Percentiles rank a stretch among this genome's conserved stretches.
These are phyloP conservation scores for Silene noctiflora DNA, from an alignment of 179 eudicot species.

Conservation along the genomic window DNA sequence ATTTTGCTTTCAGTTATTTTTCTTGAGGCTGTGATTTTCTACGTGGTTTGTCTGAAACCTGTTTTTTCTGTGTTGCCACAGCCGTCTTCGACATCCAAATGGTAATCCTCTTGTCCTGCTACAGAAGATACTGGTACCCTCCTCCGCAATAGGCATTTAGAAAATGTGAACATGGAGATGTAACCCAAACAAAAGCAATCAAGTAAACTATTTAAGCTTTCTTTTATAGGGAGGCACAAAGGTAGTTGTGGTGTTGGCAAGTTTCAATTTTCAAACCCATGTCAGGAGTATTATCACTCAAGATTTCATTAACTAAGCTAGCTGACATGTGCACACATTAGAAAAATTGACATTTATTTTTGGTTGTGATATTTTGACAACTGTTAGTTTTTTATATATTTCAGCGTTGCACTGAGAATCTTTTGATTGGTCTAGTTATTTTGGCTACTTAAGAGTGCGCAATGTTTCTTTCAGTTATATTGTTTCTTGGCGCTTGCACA, in stretches of 20 bases:
- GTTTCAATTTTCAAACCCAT: not conserved
- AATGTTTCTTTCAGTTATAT: conserved; percentile 61
- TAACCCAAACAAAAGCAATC: not conserved
- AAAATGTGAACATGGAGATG: not conserved
- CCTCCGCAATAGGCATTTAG: not conserved
- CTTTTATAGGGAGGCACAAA: not conserved
- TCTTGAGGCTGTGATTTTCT: not conserved
- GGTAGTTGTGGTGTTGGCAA: not conserved
- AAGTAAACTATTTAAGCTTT: conserved; percentile 3
- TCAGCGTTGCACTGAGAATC: not conserved
- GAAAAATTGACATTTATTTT: not conserved
- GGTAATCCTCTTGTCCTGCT: conserved; percentile 42
- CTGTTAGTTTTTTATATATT: not conserved
- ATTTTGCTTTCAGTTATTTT: conserved; percentile 16
- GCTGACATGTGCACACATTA: not conserved
- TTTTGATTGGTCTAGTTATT: conserved; percentile 6
- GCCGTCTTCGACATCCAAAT: conserved; percentile 99
- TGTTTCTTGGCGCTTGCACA: conserved; percentile 98
- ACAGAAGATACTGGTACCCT: not conserved
- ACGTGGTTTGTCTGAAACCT: conserved; percentile 18
- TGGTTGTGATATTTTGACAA: not conserved
- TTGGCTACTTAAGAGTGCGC: conserved; percentile 4
- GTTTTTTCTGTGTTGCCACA: conserved; percentile 34
- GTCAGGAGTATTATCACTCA: not conserved
- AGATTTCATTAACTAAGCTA: not conserved